These are phyloP conservation scores for Fragaria ananassa DNA, from an alignment of 306 rosid genomes.

Conservation along the genomic window DNA sequence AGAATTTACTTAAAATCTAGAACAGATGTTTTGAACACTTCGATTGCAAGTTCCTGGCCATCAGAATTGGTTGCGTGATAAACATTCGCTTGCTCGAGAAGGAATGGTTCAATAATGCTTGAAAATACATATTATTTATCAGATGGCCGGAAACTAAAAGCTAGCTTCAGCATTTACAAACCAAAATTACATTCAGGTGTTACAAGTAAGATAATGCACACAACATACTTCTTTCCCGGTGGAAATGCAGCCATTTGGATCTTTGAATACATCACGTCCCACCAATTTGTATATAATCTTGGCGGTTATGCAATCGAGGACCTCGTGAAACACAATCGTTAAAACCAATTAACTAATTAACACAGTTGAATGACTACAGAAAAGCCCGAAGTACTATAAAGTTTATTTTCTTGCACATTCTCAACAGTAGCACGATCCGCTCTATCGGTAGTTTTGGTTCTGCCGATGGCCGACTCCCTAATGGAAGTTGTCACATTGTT, in stretches of 20 bases:
- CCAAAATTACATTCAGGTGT: neutral
- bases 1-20: conserved; percentile 66
- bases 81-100: conserved; percentile 71
- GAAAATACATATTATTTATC: neutral
- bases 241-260: conserved; percentile 88
- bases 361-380: neutral
- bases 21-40: conserved; percentile 79
- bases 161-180: neutral
- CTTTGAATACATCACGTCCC: conserved; percentile 60
- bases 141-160: neutral
- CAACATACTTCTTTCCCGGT: conserved; percentile 84
- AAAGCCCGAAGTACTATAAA: neutral
- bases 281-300: conserved; percentile 76
- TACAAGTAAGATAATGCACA: neutral
- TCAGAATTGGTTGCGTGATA: conserved; percentile 79
- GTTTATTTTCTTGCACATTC: conserved; percentile 41
- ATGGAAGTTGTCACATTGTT: conserved; percentile 83
- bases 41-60: conserved; percentile 78
- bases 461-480: conserved; percentile 81
- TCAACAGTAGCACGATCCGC: conserved; percentile 93
- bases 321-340: conserved; percentile 34
- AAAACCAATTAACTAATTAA: neutral
- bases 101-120: neutral
- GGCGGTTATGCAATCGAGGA: conserved; percentile 85
- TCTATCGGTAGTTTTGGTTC: conserved; percentile 74